Percentiles rank a stretch among this genome's conserved stretches.
Evolutionary conservation across 2,329 filamentous ascomycete species (phyloP).

Genomic region (Cordyceps farinosa): DNA sequence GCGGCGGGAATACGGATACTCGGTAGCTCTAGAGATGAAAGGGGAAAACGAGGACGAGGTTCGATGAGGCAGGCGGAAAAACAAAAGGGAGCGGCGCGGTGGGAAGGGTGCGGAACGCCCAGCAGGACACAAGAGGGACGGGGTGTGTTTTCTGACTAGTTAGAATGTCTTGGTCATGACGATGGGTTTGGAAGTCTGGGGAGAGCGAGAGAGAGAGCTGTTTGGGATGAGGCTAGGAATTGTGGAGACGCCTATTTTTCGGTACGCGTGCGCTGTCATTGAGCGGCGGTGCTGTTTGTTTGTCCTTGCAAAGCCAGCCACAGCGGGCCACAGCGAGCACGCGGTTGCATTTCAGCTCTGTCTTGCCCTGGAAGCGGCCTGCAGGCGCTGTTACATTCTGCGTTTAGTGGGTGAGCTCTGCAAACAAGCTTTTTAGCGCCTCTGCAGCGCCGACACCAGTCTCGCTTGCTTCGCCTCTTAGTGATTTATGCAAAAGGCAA

Average conservation of each 20-base stretch:
- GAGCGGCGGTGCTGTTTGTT: not conserved
- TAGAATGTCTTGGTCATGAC: slow-evolving; percentile 17
- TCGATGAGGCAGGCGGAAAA: not conserved
- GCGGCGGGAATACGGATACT: slow-evolving; percentile 12
- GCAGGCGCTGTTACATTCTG: not conserved
- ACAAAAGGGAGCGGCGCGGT: not conserved
- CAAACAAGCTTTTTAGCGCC: not conserved
- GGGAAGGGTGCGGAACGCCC: slow-evolving; percentile 7
- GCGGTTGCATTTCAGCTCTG: not conserved
- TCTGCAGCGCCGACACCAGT: not conserved
- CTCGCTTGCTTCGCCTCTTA: not conserved
- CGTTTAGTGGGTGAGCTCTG: not conserved
- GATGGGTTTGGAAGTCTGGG: slow-evolving; percentile 7
- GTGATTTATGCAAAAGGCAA: no score
- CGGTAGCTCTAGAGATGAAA: slow-evolving; percentile 22
- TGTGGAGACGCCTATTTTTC: not conserved
- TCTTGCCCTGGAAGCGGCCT: not conserved
- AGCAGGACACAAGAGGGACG: not conserved
- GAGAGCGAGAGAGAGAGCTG: slow-evolving; percentile 2
- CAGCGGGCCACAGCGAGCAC: not conserved
- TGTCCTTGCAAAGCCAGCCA: not conserved
- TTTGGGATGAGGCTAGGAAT: slow-evolving; percentile 12
- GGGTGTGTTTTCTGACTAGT: not conserved
- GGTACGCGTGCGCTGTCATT: not conserved
- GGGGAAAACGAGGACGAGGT: not conserved